Evolutionary conservation across 305 asterid genomes (phyloP).

Genomic region (Fraxinus sp.): DNA sequence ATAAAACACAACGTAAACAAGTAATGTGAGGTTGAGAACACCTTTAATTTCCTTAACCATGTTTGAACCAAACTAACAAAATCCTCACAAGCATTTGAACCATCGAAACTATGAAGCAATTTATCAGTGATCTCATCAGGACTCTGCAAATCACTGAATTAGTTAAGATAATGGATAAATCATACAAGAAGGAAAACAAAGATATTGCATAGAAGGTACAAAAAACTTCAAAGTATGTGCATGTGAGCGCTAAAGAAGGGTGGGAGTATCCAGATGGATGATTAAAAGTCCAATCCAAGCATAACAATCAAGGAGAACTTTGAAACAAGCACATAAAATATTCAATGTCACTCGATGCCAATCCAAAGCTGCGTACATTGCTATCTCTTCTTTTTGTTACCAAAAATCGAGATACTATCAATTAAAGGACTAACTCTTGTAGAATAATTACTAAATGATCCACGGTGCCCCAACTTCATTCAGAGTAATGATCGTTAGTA

Average conservation of each 20-base stretch:
- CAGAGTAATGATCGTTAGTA: background rate
- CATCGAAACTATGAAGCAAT: constrained; percentile 73
- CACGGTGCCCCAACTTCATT: background rate
- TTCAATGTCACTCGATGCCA: constrained; percentile 3
- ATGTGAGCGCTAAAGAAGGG: background rate
- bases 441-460: constrained; percentile 6
- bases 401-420: constrained; percentile 6
- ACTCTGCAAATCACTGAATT: constrained; percentile 56
- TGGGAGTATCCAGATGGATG: background rate
- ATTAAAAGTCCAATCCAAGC: constrained; percentile 13
- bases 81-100: constrained; percentile 70
- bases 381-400: constrained; percentile 10
- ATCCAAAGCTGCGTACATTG: constrained; percentile 7
- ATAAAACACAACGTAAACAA: constrained; percentile 13
- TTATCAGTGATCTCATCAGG: constrained; percentile 81
- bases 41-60: constrained; percentile 89
- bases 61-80: constrained; percentile 71
- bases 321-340: constrained; percentile 6
- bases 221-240: background rate
- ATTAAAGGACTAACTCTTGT: background rate
- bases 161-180: constrained; percentile 20
- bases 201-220: background rate
- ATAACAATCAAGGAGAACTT: constrained; percentile 9
- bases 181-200: constrained; percentile 9
- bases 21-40: constrained; percentile 27